Evolutionary conservation across 2,329 filamentous ascomycete species (phyloP).

Genomic region (Aspergillus tubingensis): DNA sequence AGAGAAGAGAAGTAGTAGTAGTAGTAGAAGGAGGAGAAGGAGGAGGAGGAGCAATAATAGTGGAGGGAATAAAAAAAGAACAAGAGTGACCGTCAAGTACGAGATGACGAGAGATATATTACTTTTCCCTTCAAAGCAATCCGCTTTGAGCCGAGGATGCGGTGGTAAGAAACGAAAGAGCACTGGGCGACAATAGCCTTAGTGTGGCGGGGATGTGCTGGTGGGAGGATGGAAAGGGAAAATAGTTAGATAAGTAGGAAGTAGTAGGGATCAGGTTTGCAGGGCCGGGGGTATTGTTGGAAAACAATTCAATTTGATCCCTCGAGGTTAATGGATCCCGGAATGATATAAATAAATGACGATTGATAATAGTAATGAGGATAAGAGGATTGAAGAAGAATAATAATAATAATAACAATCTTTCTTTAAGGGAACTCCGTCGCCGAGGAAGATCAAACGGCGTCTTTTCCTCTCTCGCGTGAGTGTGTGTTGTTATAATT

Average conservation of each 20-base stretch:
- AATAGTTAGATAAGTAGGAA: neutral
- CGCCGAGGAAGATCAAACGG: neutral
- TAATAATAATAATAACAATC: too few species aligned
- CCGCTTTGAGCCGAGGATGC: conserved; percentile 12
- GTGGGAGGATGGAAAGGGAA: neutral
- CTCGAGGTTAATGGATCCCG: neutral
- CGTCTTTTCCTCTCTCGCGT: neutral
- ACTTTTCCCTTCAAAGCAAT: conserved; percentile 7
- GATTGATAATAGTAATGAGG: too few species aligned
- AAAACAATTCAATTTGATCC: neutral
- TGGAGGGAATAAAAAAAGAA: conserved; percentile 12
- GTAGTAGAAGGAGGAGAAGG: conserved; percentile 22
- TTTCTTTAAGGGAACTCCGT: neutral
- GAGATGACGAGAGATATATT: conserved; percentile 25
- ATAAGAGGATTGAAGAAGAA: too few species aligned
- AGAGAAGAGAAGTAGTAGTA: conserved; percentile 21
- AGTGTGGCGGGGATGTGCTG: conserved; percentile 23
- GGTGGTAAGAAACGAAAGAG: conserved; percentile 16
- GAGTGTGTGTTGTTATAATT: conserved; percentile 1
- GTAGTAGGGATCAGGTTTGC: too few species aligned
- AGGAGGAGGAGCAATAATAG: neutral
- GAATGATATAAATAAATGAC: neutral
- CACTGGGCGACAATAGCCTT: conserved; percentile 12
- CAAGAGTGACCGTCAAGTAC: conserved; percentile 12
- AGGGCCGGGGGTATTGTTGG: neutral